Evolutionary conservation across 2,329 filamentous ascomycete genomes (phyloP).

Genomic region (Diaporthe citrichinensis): DNA sequence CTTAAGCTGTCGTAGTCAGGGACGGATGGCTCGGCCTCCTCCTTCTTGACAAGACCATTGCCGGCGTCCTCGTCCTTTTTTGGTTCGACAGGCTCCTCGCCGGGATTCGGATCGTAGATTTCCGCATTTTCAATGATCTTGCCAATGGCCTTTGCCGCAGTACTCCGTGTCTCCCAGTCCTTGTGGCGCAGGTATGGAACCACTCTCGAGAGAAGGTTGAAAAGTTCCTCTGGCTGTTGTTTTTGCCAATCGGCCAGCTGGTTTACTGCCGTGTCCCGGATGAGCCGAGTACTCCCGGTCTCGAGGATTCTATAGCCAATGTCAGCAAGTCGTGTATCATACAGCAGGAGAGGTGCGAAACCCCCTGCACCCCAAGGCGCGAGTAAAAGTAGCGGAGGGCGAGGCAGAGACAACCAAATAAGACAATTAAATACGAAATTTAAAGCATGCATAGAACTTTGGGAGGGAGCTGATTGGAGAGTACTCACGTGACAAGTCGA

Average conservation of each 20-base stretch:
- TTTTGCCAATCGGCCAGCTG: constrained; percentile 99
- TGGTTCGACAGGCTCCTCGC: constrained; percentile 66
- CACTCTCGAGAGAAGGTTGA: constrained; percentile 92
- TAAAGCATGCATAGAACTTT: background rate
- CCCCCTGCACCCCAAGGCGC: background rate
- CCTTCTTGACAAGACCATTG: constrained; percentile 59
- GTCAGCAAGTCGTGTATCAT: constrained; percentile 33
- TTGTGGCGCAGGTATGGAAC: constrained; percentile 96
- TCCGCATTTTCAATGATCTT: constrained; percentile 93
- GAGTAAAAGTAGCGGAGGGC: background rate
- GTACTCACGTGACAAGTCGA: constrained; percentile 86
- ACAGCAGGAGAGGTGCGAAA: background rate
- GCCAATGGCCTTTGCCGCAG: constrained; percentile 92
- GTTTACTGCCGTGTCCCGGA: constrained; percentile 96
- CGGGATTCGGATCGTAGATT: constrained; percentile 87
- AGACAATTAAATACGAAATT: constrained; percentile 1
- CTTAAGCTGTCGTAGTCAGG: constrained; percentile 75
- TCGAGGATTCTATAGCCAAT: constrained; percentile 83
- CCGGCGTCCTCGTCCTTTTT: constrained; percentile 64
- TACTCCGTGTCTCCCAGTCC: constrained; percentile 96
- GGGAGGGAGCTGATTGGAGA: background rate
- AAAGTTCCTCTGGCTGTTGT: constrained; percentile 96
- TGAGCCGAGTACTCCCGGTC: constrained; percentile 95
- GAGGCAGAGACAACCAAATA: background rate
- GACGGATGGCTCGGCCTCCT: constrained; percentile 55